Evolutionary conservation across 2,329 filamentous ascomycete genomes (phyloP), one percentile per base, ranked within the genome.

Genomic region (Dactylellina drechsleri): DNA sequence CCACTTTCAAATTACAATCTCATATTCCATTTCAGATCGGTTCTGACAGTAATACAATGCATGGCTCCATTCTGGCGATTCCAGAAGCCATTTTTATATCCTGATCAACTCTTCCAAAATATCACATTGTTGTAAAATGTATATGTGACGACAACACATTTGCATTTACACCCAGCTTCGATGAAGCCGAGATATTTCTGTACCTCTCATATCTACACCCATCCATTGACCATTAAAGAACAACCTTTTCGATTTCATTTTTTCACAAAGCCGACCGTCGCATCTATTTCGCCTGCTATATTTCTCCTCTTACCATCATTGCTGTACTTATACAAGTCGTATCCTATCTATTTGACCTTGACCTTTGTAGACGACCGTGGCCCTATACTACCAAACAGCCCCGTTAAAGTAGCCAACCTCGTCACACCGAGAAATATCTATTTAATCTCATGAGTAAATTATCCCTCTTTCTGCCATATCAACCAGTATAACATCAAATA

Each of bases 61-160:
- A 23, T 26, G 16, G n/a, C 23, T 26, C 31, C 8, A 16, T 15
- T 45, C 2, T 60, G 16, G 18, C 45, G 15, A 7, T 41, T 18
- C 62, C 3, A 28, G 28, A 57, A 31, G n/a, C 54, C 28, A 13
- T 60, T 59, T 60, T 45, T 41, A 73, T 59, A 36, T 54, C 49
- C 36, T 16, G 41, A 49, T 66, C 68, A 73, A 73, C 68, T 66
- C 68, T 47, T 66, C 26, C 60, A 73, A 73, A 66, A 66, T 73
- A 73, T 66, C 68, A 73, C 68, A 73, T 66, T 73, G 68, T 73
- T 73, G 68, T 54, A 73, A 66, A 73, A 53, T 73, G 68, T 56
- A 66, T 66, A 67, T 18, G 68, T 65, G 60, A 54, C 54, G 56
- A 66, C 68, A 73, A 73, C 68, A 73, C 68, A 73, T 73, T 73